phyloP scores from a whole-genome alignment of 306 rosid genomes.

The Cicer chorassanicum region DNA sequence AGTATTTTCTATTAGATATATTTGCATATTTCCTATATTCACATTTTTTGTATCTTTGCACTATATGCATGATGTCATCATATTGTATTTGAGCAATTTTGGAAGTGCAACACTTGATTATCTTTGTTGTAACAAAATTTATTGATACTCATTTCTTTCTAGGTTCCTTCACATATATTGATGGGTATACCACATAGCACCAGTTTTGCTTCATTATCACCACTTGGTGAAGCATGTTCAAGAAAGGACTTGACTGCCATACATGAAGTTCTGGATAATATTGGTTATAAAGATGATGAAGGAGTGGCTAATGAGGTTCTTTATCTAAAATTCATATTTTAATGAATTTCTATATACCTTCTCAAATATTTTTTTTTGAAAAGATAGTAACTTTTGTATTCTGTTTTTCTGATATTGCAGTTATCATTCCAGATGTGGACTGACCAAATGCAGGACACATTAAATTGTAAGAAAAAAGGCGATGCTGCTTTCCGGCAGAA shows the following conservation, averaged over 20 bases:
- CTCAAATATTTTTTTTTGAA: neutral
- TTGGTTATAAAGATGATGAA: conserved; percentile 82
- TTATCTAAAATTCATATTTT: conserved; percentile 27
- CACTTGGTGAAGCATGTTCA: conserved; percentile 82
- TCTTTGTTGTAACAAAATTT: conserved; percentile 11
- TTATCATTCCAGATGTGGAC: conserved; percentile 89
- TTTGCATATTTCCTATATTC: conserved; percentile 13
- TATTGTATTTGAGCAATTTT: conserved; percentile 1
- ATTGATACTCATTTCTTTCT: conserved; percentile 26
- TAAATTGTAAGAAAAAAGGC: conserved; percentile 76
- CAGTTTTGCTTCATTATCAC: conserved; percentile 60
- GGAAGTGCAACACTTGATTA: conserved; percentile 16
- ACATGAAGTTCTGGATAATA: conserved; percentile 71
- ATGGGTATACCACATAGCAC: conserved; percentile 72
- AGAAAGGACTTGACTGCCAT: conserved; percentile 83
- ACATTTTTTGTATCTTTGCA: neutral
- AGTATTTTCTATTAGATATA: conserved; percentile 12
- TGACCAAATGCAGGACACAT: conserved; percentile 79
- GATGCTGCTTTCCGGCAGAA: conserved; percentile 70
- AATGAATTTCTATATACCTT: neutral
- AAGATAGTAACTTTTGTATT: conserved; percentile 40
- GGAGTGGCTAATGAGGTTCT: conserved; percentile 79
- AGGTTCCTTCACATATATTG: conserved; percentile 77
- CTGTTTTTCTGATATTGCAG: conserved; percentile 51
- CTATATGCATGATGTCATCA: conserved; percentile 2